phyloP scores from a whole-genome alignment of 129 eudicot species.

The Helianthus annuus region DNA sequence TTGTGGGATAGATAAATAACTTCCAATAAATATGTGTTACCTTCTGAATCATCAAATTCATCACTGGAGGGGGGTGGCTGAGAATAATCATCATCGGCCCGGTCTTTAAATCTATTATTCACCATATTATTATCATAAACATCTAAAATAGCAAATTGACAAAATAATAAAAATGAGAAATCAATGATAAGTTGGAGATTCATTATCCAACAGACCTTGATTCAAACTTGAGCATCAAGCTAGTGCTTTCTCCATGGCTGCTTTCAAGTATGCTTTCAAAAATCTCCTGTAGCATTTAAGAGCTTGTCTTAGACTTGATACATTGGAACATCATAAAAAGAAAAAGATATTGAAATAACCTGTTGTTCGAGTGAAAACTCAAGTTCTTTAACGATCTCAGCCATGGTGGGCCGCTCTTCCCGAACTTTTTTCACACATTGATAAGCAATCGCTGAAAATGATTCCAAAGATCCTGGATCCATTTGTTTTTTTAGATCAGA shows the following conservation, averaged over 20 bases:
- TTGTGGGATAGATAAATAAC: no score
- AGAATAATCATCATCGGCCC: background rate
- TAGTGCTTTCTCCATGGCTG: background rate
- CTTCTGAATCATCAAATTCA: background rate
- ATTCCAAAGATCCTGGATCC: background rate
- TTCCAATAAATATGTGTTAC: no score
- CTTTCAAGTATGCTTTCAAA: background rate
- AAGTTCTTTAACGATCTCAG: background rate
- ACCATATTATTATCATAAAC: background rate
- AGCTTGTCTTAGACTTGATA: background rate
- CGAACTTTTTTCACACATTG: background rate
- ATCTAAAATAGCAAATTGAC: background rate
- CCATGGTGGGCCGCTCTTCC: background rate
- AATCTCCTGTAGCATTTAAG: background rate
- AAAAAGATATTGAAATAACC: background rate
- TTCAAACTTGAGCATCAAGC: background rate
- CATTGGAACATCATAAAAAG: background rate
- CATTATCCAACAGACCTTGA: background rate
- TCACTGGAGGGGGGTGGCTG: background rate
- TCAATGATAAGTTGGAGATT: no score
- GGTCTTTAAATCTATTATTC: background rate
- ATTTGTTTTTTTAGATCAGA: conserved; percentile 1
- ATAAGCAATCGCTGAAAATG: background rate
- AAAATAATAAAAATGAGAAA: no score
- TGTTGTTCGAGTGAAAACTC: background rate